A percentile compares a stretch with the other conserved stretches of the same genome.
phyloP scores from a whole-genome alignment of 495 filamentous ascomycete species.

The Neurospora africana region DNA sequence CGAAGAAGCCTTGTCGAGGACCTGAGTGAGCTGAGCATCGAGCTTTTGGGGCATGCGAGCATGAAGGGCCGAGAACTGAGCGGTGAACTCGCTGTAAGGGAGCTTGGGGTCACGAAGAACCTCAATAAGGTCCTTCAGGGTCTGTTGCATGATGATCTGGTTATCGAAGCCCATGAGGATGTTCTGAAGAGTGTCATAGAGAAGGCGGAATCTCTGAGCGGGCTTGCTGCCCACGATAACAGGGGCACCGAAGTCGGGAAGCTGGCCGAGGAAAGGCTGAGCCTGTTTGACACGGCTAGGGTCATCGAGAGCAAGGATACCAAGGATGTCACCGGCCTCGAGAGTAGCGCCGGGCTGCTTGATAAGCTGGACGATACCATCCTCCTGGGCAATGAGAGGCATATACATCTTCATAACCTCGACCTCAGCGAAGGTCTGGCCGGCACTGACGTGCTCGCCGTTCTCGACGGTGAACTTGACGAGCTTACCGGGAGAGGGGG shows the following conservation, averaged over 20 bases:
- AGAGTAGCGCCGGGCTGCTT: constrained; percentile 98
- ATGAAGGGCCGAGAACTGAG: constrained; percentile 90
- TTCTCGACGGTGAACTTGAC: constrained; percentile 98
- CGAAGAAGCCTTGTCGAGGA: constrained; percentile 69
- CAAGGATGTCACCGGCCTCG: constrained; percentile 96
- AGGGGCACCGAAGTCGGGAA: constrained; percentile 78
- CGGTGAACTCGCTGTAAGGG: constrained; percentile 92
- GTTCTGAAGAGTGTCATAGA: constrained; percentile 70
- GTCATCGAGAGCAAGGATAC: constrained; percentile 92
- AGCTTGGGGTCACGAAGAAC: constrained; percentile 84
- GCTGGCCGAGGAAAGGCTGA: constrained; percentile 86
- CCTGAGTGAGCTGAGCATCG: constrained; percentile 65
- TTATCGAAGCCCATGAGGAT: constrained; percentile 95
- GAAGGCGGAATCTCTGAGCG: constrained; percentile 70
- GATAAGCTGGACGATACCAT: constrained; percentile 93
- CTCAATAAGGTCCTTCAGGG: constrained; percentile 78
- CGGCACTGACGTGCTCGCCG: constrained; percentile 86
- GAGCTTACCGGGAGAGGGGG: constrained; percentile 92
- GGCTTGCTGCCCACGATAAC: constrained; percentile 86
- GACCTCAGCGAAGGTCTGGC: constrained; percentile 91
- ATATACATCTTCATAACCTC: constrained; percentile 99
- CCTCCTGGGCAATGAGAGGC: constrained; percentile 94
- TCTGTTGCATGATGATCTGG: constrained; percentile 85
- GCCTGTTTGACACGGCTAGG: constrained; percentile 95
- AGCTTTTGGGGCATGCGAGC: constrained; percentile 93